Conservation (phyloP, 371 early-diverging fungal species). For the Rhizopus arrhizus region DNA sequence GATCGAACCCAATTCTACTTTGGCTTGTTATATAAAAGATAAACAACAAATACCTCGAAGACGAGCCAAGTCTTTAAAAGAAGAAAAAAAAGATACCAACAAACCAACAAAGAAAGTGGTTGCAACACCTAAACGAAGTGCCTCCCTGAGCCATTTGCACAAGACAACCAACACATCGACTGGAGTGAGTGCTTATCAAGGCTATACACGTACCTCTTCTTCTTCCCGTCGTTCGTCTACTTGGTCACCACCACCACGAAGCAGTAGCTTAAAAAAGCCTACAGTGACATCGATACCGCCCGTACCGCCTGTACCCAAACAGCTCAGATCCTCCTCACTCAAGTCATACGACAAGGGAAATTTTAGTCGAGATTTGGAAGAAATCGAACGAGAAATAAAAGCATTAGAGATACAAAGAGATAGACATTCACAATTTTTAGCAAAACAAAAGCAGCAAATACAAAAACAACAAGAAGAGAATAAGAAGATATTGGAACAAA, state of each 20-base stretch:
- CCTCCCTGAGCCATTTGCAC: constrained; percentile 1
- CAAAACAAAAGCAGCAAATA: not conserved
- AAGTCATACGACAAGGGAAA: not conserved
- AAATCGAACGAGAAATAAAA: constrained; percentile 28
- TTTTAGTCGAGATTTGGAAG: constrained; percentile 17
- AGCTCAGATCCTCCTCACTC: not conserved
- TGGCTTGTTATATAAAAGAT: too few species aligned
- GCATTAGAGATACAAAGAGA: constrained; percentile 24
- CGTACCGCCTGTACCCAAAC: constrained; percentile 24
- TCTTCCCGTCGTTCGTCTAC: constrained; percentile 29
- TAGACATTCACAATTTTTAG: constrained; percentile 13
- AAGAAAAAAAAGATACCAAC: not conserved
- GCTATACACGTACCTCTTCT: constrained; percentile 9
- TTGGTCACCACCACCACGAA: constrained; percentile 29
- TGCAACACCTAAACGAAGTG: not conserved
- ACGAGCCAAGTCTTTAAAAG: constrained; percentile 3
- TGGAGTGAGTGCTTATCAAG: constrained; percentile 22
- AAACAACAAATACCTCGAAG: not conserved
- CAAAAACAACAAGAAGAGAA: constrained; percentile 9
- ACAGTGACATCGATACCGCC: constrained; percentile 15
- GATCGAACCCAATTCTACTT: too few species aligned
- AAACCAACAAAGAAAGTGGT: not conserved
- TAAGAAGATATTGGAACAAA: constrained; percentile 1
- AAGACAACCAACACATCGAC: constrained; percentile 2
- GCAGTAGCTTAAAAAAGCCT: constrained; percentile 14